Evolutionary conservation across 75 land plant species (phyloP).

Genomic region (Sequoiadendron giganteum): DNA sequence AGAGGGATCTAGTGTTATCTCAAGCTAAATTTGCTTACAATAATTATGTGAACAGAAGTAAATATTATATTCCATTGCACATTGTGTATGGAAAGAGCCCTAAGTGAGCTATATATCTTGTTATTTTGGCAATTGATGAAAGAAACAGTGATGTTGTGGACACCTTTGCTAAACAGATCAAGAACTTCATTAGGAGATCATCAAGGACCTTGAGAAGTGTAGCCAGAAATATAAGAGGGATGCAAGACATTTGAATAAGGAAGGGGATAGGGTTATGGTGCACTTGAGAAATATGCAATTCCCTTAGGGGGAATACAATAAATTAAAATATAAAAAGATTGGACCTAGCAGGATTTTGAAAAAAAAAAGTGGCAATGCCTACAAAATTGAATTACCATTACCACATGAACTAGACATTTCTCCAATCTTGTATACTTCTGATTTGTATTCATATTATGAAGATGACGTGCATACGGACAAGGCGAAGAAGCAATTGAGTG

Average conservation of each 20-base stretch:
- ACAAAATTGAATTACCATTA: neutral
- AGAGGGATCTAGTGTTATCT: neutral
- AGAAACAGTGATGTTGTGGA: neutral
- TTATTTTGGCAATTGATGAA: neutral
- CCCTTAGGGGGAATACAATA: neutral
- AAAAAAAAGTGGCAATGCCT: neutral
- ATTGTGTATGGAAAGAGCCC: neutral
- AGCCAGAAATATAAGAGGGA: neutral
- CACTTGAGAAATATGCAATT: neutral
- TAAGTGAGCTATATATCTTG: neutral
- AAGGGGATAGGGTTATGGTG: neutral
- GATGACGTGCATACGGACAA: neutral
- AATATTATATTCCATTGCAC: neutral
- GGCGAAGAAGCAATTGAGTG: neutral
- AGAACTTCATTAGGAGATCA: neutral
- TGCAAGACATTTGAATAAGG: neutral
- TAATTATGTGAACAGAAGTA: neutral
- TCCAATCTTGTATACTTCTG: neutral
- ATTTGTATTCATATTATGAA: no score
- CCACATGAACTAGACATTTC: neutral
- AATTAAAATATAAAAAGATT: neutral
- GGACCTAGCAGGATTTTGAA: neutral
- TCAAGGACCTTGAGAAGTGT: no score
- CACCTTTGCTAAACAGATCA: neutral
- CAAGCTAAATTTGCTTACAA: neutral